phyloP scores from a whole-genome alignment of 306 rosid species.

The Quercus parvula region DNA sequence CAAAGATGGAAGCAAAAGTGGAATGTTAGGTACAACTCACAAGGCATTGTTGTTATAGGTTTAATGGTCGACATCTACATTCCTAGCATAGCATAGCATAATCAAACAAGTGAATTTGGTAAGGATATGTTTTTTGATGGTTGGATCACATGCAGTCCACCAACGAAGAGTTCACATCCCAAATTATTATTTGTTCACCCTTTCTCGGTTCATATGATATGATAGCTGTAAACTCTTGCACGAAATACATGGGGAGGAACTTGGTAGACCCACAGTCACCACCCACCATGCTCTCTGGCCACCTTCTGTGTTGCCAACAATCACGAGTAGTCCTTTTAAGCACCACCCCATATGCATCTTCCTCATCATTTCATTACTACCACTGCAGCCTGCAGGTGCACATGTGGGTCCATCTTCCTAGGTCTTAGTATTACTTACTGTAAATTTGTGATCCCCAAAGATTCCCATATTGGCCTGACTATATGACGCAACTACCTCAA shows the following conservation, averaged over 20 bases:
- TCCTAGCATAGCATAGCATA: no score
- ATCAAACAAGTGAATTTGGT: neutral
- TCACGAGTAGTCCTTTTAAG: neutral
- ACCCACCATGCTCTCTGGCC: neutral
- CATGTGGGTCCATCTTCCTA: constrained; percentile 6
- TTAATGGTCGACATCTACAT: no score
- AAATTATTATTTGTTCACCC: neutral
- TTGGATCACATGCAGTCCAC: neutral
- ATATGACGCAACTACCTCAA: neutral
- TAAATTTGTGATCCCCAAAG: neutral
- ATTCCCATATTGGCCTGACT: neutral
- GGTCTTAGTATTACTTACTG: neutral
- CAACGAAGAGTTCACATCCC: neutral
- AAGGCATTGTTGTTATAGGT: neutral
- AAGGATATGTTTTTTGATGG: neutral
- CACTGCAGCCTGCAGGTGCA: neutral
- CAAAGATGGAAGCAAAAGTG: neutral
- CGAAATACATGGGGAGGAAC: neutral
- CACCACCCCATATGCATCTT: neutral
- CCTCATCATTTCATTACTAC: neutral
- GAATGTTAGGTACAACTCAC: neutral
- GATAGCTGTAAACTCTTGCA: neutral
- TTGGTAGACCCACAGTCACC: neutral
- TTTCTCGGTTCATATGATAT: neutral
- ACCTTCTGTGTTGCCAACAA: neutral